A percentile compares a stretch with the other conserved stretches of the same genome.
Evolutionary conservation across 75 land plant genomes (phyloP).

Genomic region (Gnetum montanum): DNA sequence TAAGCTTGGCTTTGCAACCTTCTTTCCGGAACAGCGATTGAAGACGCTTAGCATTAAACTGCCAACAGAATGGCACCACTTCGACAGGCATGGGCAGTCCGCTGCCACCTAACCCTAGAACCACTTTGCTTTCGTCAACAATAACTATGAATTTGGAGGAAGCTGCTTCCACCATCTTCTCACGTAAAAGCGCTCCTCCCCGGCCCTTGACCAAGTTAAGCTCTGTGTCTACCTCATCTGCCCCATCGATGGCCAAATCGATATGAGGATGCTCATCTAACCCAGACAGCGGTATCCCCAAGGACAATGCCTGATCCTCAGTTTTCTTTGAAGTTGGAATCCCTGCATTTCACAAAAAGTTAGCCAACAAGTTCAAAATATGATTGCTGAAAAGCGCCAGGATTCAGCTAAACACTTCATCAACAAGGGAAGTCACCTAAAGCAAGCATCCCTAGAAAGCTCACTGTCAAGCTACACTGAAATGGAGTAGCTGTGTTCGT

Average conservation of each 20-base stretch:
- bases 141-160: conserved; percentile 15
- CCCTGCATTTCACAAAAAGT: too few species aligned
- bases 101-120: conserved; percentile 18
- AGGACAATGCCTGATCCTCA: conserved; percentile 31
- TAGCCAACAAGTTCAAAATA: too few species aligned
- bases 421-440: too few species aligned
- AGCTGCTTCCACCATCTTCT: conserved; percentile 23
- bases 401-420: too few species aligned
- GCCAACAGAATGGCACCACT: conserved; percentile 24
- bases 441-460: too few species aligned
- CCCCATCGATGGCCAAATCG: conserved; percentile 34
- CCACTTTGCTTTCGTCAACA: conserved; percentile 23
- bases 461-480: too few species aligned
- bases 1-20: conserved; percentile 16
- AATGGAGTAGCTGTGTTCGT: too few species aligned
- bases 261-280: conserved; percentile 34
- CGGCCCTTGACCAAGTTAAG: conserved; percentile 29
- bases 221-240: conserved; percentile 26
- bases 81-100: conserved; percentile 27
- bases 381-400: too few species aligned
- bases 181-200: conserved; percentile 19
- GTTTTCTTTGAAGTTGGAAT: conserved; percentile 42
- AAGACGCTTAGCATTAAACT: conserved; percentile 10
- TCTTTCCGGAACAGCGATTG: conserved; percentile 7
- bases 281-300: conserved; percentile 44